These are phyloP conservation scores for Candida glucosophila DNA, from an alignment of 1,139 yeast species.

Conservation along the genomic window DNA sequence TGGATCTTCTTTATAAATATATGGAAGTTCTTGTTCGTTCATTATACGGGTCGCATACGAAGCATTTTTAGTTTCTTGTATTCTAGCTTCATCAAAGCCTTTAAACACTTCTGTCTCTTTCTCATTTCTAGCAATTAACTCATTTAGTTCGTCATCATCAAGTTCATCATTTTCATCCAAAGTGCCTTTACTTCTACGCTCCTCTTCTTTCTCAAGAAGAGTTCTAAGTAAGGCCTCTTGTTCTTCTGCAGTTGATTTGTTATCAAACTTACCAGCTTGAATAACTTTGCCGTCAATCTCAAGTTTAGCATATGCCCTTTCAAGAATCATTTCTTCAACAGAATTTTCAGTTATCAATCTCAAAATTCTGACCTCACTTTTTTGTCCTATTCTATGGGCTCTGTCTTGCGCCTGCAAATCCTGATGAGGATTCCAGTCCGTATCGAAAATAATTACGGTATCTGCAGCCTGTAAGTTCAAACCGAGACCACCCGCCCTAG, in stretches of 20 bases:
- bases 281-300: slow-evolving; percentile 85
- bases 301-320: slow-evolving; percentile 73
- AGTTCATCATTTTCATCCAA: slow-evolving; percentile 40
- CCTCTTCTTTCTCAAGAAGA: slow-evolving; percentile 64
- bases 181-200: slow-evolving; percentile 31
- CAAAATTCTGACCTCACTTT: slow-evolving; percentile 75
- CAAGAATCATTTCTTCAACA: slow-evolving; percentile 75
- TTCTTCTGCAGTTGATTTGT: slow-evolving; percentile 74
- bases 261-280: slow-evolving; percentile 82
- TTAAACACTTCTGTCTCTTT: slow-evolving; percentile 47
- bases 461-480: slow-evolving; percentile 82
- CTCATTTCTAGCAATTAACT: slow-evolving; percentile 61
- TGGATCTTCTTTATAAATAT: slow-evolving; percentile 45
- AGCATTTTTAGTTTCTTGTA: slow-evolving; percentile 29
- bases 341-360: slow-evolving; percentile 76
- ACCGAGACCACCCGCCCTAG: slow-evolving; percentile 89
- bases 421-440: slow-evolving; percentile 92
- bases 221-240: slow-evolving; percentile 71
- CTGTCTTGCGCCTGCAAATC: slow-evolving; percentile 89
- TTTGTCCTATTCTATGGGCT: slow-evolving; percentile 87
- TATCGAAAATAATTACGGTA: slow-evolving; percentile 78
- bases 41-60: slow-evolving; percentile 43
- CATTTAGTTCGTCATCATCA: slow-evolving; percentile 67
- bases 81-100: slow-evolving; percentile 50
- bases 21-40: slow-evolving; percentile 59